These are phyloP conservation scores for Metarhizium brunneum DNA, from an alignment of 2,329 filamentous ascomycete genomes.

Conservation along the genomic window DNA sequence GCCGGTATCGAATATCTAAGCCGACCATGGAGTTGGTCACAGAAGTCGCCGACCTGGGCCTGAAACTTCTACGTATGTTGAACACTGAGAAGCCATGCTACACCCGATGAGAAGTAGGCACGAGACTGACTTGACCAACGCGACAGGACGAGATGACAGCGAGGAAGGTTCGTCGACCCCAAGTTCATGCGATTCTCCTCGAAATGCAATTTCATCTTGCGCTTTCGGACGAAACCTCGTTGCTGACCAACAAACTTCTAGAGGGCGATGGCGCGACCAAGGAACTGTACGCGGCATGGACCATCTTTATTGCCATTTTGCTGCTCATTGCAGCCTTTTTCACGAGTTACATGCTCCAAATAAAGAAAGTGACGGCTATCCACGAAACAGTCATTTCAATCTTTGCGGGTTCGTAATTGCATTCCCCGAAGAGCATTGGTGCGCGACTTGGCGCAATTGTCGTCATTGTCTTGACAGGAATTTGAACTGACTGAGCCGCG, in stretches of 20 bases:
- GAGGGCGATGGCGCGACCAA: constrained; percentile 77
- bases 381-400: constrained; percentile 98
- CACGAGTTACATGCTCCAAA: constrained; percentile 92
- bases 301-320: constrained; percentile 91
- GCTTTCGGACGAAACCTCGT: neutral
- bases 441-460: neutral
- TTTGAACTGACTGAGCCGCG: neutral
- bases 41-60: constrained; percentile 19
- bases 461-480: neutral
- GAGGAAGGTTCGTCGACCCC: constrained; percentile 22
- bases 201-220: constrained; percentile 4
- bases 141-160: constrained; percentile 14
- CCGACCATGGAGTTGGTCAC: constrained; percentile 15
- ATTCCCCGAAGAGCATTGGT: neutral
- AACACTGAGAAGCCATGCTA: neutral
- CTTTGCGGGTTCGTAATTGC: constrained; percentile 61
- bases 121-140: constrained; percentile 1
- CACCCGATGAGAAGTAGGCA: neutral
- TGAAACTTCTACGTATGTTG: constrained; percentile 22
- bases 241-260: constrained; percentile 19
- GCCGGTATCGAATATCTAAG: neutral
- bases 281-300: constrained; percentile 94
- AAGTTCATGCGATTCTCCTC: neutral
- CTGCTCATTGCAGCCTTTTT: constrained; percentile 92
- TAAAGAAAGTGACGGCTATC: constrained; percentile 92